Conservation (phyloP, 768 basidiomycete species). For the Russula sp. region DNA sequence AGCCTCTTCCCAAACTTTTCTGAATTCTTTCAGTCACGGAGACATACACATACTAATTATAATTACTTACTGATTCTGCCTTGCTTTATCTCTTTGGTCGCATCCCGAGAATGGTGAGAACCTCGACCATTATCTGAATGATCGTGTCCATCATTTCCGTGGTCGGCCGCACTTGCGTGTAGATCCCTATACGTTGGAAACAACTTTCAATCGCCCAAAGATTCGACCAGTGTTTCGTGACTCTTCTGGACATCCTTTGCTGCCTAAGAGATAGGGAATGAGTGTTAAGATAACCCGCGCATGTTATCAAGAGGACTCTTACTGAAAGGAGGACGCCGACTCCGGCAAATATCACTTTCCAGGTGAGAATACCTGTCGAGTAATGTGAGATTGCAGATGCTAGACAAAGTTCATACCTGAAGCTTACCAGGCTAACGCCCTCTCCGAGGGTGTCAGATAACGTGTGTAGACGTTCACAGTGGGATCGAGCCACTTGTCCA, state of each 20-base stretch:
- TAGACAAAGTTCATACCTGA: neutral
- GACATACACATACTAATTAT: too few species aligned
- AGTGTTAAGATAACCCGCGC: neutral
- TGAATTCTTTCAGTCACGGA: neutral
- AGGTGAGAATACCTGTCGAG: neutral
- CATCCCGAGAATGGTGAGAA: neutral
- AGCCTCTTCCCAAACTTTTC: constrained; percentile 1
- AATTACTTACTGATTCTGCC: neutral
- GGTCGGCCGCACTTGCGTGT: neutral
- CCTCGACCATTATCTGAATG: neutral
- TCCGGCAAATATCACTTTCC: neutral
- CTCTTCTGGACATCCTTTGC: neutral
- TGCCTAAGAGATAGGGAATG: neutral
- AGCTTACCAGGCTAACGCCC: neutral
- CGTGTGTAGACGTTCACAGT: neutral
- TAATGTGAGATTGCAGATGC: neutral
- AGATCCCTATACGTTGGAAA: neutral
- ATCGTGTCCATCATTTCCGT: neutral
- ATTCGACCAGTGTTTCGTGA: neutral
- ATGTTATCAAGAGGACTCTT: neutral
- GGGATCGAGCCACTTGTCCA: neutral
- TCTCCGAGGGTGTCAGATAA: neutral
- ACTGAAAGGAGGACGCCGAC: neutral
- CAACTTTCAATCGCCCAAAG: neutral
- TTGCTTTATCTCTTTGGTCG: neutral